Conservation (phyloP, 1,284 basidiomycete genomes). For the Vanrija pseudolonga region DNA sequence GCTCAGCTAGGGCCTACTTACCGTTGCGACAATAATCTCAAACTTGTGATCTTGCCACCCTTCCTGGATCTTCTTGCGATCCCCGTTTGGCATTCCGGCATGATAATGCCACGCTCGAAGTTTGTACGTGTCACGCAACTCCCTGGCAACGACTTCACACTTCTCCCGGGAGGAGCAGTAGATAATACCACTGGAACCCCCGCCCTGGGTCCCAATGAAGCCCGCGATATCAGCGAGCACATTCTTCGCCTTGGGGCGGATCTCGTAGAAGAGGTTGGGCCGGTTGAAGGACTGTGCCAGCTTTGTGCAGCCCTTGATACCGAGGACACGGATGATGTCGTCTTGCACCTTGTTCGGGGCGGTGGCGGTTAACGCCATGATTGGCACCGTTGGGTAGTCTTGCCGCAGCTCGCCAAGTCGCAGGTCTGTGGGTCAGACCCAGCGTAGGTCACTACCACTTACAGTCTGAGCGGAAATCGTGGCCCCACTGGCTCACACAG, state of each 20-base stretch:
- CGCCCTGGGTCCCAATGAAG: slow-evolving; percentile 64
- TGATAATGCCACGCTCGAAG: slow-evolving; percentile 80
- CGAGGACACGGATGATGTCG: slow-evolving; percentile 72
- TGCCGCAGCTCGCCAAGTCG: slow-evolving; percentile 65
- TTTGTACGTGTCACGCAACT: slow-evolving; percentile 58
- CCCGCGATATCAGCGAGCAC: slow-evolving; percentile 64
- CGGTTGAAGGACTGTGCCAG: slow-evolving; percentile 89
- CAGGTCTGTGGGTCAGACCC: slow-evolving; percentile 51
- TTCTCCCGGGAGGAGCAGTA: slow-evolving; percentile 71
- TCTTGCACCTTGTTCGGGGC: slow-evolving; percentile 72
- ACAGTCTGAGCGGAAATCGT: slow-evolving; percentile 51
- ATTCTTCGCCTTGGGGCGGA: slow-evolving; percentile 60
- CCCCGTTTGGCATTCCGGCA: slow-evolving; percentile 66
- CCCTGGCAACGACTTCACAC: slow-evolving; percentile 74
- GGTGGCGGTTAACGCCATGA: slow-evolving; percentile 96
- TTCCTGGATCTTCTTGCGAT: slow-evolving; percentile 63
- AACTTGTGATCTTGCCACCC: slow-evolving; percentile 73
- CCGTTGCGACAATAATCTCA: slow-evolving; percentile 85
- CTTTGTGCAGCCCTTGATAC: slow-evolving; percentile 60
- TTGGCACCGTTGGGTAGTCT: slow-evolving; percentile 72
- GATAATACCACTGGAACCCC: slow-evolving; percentile 72
- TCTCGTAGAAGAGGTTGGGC: slow-evolving; percentile 78
- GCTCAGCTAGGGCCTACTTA: slow-evolving; percentile 25
- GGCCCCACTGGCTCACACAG: slow-evolving; percentile 63
- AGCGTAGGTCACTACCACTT: slow-evolving; percentile 2